These are phyloP conservation scores for Daldinia grandis DNA, from an alignment of 495 filamentous ascomycete species.

Conservation along the genomic window DNA sequence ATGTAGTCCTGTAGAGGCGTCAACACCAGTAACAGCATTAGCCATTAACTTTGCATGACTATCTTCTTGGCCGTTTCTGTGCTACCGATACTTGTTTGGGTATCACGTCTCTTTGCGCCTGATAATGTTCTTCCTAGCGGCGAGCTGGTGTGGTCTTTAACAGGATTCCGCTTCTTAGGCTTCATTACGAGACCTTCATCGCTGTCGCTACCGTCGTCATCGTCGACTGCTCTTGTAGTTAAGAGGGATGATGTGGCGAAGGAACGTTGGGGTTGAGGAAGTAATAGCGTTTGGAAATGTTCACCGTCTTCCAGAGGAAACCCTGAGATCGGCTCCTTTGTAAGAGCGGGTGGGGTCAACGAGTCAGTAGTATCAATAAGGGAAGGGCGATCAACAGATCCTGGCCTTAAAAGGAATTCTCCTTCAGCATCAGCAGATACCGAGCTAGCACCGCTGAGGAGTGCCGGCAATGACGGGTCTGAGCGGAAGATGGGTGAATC, in stretches of 20 bases:
- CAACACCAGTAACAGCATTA: neutral
- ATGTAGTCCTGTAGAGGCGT: neutral
- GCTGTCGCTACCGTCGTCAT: constrained; percentile 64
- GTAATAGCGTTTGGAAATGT: constrained; percentile 37
- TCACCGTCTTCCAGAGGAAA: constrained; percentile 53
- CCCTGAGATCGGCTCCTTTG: constrained; percentile 53
- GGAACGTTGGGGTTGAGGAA: constrained; percentile 41
- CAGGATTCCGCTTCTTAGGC: constrained; percentile 43
- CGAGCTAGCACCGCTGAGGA: constrained; percentile 84
- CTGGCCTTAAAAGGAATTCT: constrained; percentile 61
- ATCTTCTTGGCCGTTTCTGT: constrained; percentile 67
- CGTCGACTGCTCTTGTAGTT: constrained; percentile 48
- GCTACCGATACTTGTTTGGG: constrained; percentile 61
- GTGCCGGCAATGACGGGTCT: constrained; percentile 78
- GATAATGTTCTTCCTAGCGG: constrained; percentile 46
- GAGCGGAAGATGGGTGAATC: constrained; percentile 70
- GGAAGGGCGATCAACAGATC: constrained; percentile 50
- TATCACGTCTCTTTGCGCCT: constrained; percentile 55
- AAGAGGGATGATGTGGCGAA: constrained; percentile 41
- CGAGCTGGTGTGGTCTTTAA: constrained; percentile 40
- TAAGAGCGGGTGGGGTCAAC: constrained; percentile 60
- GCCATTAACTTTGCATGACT: constrained; percentile 38
- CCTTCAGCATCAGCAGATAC: constrained; percentile 68
- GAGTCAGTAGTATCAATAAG: constrained; percentile 61
- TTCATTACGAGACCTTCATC: constrained; percentile 62